A percentile compares a stretch with the other conserved stretches of the same genome.
Conservation (phyloP, 306 rosid species). For the Pterocarpus santalinus region DNA sequence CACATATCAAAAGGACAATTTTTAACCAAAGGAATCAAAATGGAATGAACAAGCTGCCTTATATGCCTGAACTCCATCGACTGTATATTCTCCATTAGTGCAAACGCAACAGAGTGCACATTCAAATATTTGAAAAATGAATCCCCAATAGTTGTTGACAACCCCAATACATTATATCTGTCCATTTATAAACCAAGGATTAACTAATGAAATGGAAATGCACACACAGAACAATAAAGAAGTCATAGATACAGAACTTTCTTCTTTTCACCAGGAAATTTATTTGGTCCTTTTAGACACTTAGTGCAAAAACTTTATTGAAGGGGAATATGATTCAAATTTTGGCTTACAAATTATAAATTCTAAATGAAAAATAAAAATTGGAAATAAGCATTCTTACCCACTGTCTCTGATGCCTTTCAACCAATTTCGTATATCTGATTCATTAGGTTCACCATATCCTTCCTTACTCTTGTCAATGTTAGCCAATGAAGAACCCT, state of each 20-base stretch:
- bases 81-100: constrained; percentile 89
- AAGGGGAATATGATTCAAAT: constrained; percentile 17
- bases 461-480: constrained; percentile 70
- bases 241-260: constrained; percentile 37
- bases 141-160: constrained; percentile 88
- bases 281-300: constrained; percentile 23
- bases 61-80: constrained; percentile 98
- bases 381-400: constrained; percentile 56
- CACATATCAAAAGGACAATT: constrained; percentile 83
- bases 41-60: constrained; percentile 88
- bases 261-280: constrained; percentile 36
- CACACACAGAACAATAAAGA: constrained; percentile 31
- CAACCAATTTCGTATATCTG: constrained; percentile 90
- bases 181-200: constrained; percentile 44
- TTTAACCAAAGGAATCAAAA: constrained; percentile 83
- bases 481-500: constrained; percentile 59
- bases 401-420: constrained; percentile 97
- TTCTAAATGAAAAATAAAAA: constrained; percentile 20
- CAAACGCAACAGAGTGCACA: constrained; percentile 70
- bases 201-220: constrained; percentile 38
- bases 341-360: constrained; percentile 18
- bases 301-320: constrained; percentile 26
- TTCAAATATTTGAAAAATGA: constrained; percentile 80
- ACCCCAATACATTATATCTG: constrained; percentile 92
- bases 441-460: constrained; percentile 68